Evolutionary conservation across 345 rosid genomes (phyloP).

Genomic region (Cardamine occulta): DNA sequence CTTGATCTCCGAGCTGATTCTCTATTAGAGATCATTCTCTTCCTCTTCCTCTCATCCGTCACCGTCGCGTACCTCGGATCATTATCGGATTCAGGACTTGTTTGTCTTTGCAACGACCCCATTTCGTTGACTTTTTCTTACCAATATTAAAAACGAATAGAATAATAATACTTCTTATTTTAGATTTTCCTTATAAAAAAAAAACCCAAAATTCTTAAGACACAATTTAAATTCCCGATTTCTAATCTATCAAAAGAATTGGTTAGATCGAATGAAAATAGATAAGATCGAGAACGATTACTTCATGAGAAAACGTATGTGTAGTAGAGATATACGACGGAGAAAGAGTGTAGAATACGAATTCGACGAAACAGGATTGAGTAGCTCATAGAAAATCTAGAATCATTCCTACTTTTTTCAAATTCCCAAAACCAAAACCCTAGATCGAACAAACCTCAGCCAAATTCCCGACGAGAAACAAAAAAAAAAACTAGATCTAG

Average conservation of each 20-base stretch:
- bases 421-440: constrained; percentile 25
- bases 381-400: constrained; percentile 62
- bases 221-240: constrained; percentile 13
- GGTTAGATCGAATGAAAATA: not conserved
- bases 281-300: constrained; percentile 32
- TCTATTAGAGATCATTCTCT: constrained; percentile 85
- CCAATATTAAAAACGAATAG: not conserved
- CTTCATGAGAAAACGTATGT: constrained; percentile 80
- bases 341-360: constrained; percentile 82
- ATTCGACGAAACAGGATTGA: constrained; percentile 68
- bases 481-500: constrained; percentile 40
- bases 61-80: constrained; percentile 54
- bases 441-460: not conserved
- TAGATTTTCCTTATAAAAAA: constrained; percentile 11
- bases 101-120: constrained; percentile 50
- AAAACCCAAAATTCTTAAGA: not conserved
- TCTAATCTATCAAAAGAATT: constrained; percentile 31
- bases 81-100: constrained; percentile 70
- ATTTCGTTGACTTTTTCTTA: constrained; percentile 31
- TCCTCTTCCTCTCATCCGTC: constrained; percentile 78
- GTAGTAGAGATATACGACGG: constrained; percentile 92
- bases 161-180: not conserved
- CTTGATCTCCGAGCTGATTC: constrained; percentile 91
- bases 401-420: constrained; percentile 43
- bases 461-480: not conserved